Base-by-base conservation (phyloP, 768 basidiomycete genomes). In the Leucocoprinus sp. region DNA sequence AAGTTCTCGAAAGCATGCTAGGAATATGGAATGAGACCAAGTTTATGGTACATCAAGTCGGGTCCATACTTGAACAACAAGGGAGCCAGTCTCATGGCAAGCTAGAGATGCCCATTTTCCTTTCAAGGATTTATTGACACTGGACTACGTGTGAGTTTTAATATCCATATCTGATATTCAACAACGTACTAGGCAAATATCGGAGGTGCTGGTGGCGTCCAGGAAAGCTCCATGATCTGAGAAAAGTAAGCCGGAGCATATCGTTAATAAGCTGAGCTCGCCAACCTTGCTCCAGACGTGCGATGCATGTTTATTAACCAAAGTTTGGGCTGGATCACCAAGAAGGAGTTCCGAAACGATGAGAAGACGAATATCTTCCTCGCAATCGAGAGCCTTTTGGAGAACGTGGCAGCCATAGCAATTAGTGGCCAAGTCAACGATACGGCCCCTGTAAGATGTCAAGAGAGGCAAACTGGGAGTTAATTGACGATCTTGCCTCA, bases 271-370 rank as follows among this genome's bases (percentile, higher is more conserved):
- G 18, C 21, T 36, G 5, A 5, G 45, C 59, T 17, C 51, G 28
- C 34, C n/a, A 14, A 85, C 85, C 73, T 91, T 91, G 65, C 86
- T 89, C 88, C 89, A 92, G 24, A 92, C 89, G 59, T 92, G 89
- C 38, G 86, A 88, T 1, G 88, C 87, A 59, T 92, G 89, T 60
- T 92, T 92, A 62, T 91, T 91, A 6, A 91, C 83, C 22, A 92
- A 69, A 4, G 89, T 92, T 58, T 86, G 76, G 1, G 86, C 85
- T 6, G 88, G 89, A 57, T 92, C 89, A 2, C 86, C 84, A 17
- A 83, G 72, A 35, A 92, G 75, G 33, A 92, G 73, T 59, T 92
- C 89, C 2, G 84, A 84, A 17, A 92, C 89, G 48, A 92, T 88
- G 47, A 88, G 62, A 26, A 90, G 64, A 27, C 87, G 74, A 34